phyloP scores from a whole-genome alignment of 306 rosid species.

The Morella rubra region DNA sequence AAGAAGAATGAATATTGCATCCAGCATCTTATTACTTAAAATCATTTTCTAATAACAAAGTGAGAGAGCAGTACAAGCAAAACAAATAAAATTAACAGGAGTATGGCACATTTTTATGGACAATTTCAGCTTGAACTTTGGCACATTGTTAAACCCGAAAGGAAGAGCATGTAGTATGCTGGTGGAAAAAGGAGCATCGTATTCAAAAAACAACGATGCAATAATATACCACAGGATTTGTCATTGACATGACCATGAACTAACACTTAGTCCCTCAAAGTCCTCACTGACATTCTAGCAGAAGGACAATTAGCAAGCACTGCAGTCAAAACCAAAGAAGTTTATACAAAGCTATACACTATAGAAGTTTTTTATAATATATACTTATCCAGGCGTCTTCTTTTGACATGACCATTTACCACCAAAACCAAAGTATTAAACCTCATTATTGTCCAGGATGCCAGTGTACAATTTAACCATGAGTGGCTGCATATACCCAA shows the following conservation, averaged over 20 bases:
- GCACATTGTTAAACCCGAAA: neutral
- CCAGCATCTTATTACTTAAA: neutral
- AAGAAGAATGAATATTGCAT: neutral
- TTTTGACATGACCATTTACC: neutral
- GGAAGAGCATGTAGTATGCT: neutral
- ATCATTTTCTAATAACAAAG: neutral
- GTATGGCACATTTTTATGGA: neutral
- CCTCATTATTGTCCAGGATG: too few species aligned
- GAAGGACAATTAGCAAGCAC: slow-evolving; percentile 1
- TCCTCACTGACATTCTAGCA: neutral
- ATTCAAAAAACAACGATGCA: neutral
- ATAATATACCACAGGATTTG: neutral
- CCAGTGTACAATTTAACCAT: neutral
- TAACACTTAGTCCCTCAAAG: neutral
- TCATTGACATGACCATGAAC: neutral
- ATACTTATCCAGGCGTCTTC: neutral
- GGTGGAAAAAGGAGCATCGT: neutral
- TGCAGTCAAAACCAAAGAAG: too few species aligned
- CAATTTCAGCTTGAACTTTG: neutral
- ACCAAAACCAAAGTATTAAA: too few species aligned
- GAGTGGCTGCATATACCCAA: too few species aligned
- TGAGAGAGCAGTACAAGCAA: neutral
- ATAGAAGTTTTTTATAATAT: neutral
- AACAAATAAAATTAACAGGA: neutral
- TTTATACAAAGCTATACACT: neutral